phyloP scores from a whole-genome alignment of 768 basidiomycete genomes.

The Epithele typhae region DNA sequence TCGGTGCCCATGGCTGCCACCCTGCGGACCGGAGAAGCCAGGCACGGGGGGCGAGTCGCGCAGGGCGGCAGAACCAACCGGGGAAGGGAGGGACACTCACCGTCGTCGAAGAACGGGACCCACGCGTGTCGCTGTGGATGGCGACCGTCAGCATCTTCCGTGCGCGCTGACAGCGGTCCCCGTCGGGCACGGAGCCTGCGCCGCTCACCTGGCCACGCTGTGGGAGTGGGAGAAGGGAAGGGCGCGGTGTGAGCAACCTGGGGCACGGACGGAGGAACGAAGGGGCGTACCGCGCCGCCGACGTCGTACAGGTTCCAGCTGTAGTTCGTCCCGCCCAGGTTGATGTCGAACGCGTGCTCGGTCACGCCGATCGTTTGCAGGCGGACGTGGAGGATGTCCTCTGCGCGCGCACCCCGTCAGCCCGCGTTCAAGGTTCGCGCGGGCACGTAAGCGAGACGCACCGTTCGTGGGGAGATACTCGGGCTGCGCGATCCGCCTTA shows the following conservation, averaged over 20 bases:
- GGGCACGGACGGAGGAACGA: constrained; percentile 1
- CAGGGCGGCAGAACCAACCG: too few relatives aligned
- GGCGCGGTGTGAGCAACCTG: neutral
- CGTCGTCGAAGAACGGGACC: constrained; percentile 85
- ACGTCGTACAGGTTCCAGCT: constrained; percentile 83
- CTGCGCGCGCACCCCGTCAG: constrained; percentile 31
- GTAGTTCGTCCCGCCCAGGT: constrained; percentile 56
- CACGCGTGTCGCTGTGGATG: constrained; percentile 62
- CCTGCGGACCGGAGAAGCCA: too few relatives aligned
- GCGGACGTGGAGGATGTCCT: constrained; percentile 75
- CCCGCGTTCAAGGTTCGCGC: constrained; percentile 1
- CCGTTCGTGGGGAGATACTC: constrained; percentile 73
- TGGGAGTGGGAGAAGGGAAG: neutral
- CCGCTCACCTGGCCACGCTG: constrained; percentile 63
- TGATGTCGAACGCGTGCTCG: constrained; percentile 70
- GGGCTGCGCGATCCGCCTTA: constrained; percentile 59
- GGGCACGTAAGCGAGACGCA: constrained; percentile 21
- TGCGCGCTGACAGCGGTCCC: too few relatives aligned
- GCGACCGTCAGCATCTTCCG: neutral
- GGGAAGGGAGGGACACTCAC: constrained; percentile 35
- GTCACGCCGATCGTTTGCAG: constrained; percentile 77
- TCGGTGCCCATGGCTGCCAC: too few relatives aligned
- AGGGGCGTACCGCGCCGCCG: constrained; percentile 63
- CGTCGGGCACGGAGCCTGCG: too few relatives aligned
- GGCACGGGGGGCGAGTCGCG: too few relatives aligned